Evolutionary conservation across 192 early-diverging fungal species (phyloP), one percentile per base, ranked within the genome.

Genomic region (Backusella parvicylindrica): DNA sequence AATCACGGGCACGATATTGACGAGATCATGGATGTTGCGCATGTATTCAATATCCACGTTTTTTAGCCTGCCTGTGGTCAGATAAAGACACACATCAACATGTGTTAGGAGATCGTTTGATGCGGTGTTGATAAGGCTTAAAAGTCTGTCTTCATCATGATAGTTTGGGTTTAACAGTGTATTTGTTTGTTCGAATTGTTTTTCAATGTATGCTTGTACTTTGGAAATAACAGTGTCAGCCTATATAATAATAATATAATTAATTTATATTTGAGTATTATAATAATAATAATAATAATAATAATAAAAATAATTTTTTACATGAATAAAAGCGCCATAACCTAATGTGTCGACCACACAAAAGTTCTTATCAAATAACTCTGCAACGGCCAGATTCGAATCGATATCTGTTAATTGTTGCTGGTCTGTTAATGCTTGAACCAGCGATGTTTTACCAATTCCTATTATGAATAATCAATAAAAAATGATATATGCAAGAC

Each of bases 11-110:
- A 95, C 78, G 12, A 93, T 82, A 66, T 86, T 88, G 41, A 84
- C 77, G 53, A 92, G 81, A 37, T 85, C 80, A 32, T 84, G 84
- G 21, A 87, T 80, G 23, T 75, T 56, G 28, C 89, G 81, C 82
- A 93, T 88, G 71, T 87, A 93, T 78, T 93, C 92, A 26, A 92
- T 71, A 75, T 93, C 92, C n/a, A 90, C 86, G n/a, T 88, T 84
- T 68, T 92, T 92, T 13, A 91, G 35, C 2, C 91, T 84, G 68
- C 91, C 85, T 18, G 84, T 60, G 36, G 82, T 84, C 15, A 87
- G 16, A 68, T 87, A 87, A n/a, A 87, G 78, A 72, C 86, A 87
- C 6, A 76, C 75, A 47, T 87, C 86, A 7, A 85, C 76, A 70
- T 85, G 84, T 18, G 70, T 68, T 28, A 75, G 41, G 5, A 47